Evolutionary conservation across 208 protist species (phyloP).

Genomic region (Zelonia costaricensis): DNA sequence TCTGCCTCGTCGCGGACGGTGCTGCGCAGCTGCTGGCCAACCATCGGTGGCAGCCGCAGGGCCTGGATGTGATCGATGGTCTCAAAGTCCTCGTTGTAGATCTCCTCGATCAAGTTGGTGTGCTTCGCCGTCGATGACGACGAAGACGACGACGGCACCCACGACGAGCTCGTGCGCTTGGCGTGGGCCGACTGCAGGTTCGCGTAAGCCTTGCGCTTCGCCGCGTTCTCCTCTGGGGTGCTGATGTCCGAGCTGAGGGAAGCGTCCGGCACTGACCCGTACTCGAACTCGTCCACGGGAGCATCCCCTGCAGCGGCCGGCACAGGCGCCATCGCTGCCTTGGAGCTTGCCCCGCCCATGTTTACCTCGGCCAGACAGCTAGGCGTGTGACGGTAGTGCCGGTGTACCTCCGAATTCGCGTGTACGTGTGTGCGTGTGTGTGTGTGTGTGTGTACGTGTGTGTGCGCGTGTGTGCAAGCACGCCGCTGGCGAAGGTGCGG

Average conservation of each 20-base stretch:
- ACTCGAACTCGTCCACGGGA: not conserved
- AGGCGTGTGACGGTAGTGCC: not conserved
- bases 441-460: not conserved
- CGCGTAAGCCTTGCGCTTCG: constrained; percentile 43
- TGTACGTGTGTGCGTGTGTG: constrained; percentile 26
- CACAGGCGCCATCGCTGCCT: not conserved
- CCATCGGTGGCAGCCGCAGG: constrained; percentile 69
- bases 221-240: constrained; percentile 39
- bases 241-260: constrained; percentile 34
- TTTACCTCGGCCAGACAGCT: too few species aligned
- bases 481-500: too few species aligned
- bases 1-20: constrained; percentile 56
- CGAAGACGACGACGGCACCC: not conserved
- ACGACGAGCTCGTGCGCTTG: not conserved
- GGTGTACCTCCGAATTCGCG: constrained; percentile 4
- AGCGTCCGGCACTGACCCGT: constrained; percentile 20
- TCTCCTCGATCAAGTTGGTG: constrained; percentile 63
- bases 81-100: constrained; percentile 85
- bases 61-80: constrained; percentile 76
- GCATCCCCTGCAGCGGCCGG: not conserved
- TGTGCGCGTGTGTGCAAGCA: not conserved
- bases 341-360: constrained; percentile 14
- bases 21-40: constrained; percentile 62
- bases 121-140: not conserved
- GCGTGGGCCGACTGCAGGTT: constrained; percentile 27